phyloP scores from a whole-genome alignment of 1,284 basidiomycete genomes.

The Heliocybe sulcata region DNA sequence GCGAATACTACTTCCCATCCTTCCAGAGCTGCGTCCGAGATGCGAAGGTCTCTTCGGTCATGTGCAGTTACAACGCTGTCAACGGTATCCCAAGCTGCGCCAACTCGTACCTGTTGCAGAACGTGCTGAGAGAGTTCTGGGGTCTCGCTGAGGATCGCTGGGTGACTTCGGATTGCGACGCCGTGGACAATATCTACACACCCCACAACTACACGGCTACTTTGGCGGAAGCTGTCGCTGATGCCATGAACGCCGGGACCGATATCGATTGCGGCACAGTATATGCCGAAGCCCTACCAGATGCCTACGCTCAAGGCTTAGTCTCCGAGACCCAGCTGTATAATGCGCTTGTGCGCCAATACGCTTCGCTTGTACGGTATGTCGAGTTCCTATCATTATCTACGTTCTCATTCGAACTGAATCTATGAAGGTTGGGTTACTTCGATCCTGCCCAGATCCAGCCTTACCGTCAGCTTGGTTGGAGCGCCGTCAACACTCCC shows the following conservation, averaged over 20 bases:
- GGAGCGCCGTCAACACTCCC: conserved; percentile 39
- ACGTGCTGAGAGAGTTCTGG: conserved; percentile 43
- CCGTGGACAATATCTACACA: conserved; percentile 36
- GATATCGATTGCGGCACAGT: conserved; percentile 48
- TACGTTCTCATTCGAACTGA: neutral
- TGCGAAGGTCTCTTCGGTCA: conserved; percentile 46
- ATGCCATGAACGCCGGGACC: conserved; percentile 44
- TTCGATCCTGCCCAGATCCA: conserved; percentile 42
- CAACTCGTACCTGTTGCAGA: conserved; percentile 41
- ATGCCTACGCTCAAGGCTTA: conserved; percentile 38
- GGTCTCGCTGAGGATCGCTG: conserved; percentile 42
- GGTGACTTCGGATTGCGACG: conserved; percentile 39
- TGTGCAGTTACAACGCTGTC: conserved; percentile 57
- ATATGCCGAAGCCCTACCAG: conserved; percentile 34
- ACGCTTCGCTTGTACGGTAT: conserved; percentile 45
- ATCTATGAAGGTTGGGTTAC: conserved; percentile 36
- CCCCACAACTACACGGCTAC: conserved; percentile 39
- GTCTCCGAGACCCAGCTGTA: conserved; percentile 36
- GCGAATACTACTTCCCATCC: conserved; percentile 45
- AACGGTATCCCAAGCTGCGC: conserved; percentile 52
- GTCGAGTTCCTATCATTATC: conserved; percentile 4
- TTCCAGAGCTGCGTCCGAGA: conserved; percentile 53
- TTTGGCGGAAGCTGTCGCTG: conserved; percentile 37
- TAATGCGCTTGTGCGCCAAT: conserved; percentile 35
- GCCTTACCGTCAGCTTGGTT: conserved; percentile 41